Conservation (phyloP, 1,139 yeast species). For the Sugiyamaella novakii region DNA sequence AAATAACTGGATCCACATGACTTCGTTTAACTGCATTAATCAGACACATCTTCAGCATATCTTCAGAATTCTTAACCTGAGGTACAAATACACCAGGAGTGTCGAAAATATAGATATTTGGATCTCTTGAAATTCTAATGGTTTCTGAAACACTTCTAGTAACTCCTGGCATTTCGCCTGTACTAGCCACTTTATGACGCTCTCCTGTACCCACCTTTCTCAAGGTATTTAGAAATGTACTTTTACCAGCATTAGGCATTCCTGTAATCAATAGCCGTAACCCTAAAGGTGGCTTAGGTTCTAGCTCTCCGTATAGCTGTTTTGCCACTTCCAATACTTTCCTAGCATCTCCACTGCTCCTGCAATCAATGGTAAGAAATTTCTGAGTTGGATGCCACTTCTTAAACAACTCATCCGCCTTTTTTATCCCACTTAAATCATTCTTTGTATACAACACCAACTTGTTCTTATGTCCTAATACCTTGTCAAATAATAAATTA, state of each 20-base stretch:
- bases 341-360: slow-evolving; percentile 54
- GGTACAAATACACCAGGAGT: slow-evolving; percentile 95
- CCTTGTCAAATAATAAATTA: slow-evolving; percentile 75
- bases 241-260: slow-evolving; percentile 98
- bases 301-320: slow-evolving; percentile 29
- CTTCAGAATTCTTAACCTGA: slow-evolving; percentile 61
- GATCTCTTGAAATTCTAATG: slow-evolving; percentile 62
- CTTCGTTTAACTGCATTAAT: slow-evolving; percentile 77
- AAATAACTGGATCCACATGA: slow-evolving; percentile 77
- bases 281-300: slow-evolving; percentile 80
- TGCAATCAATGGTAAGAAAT: slow-evolving; percentile 63
- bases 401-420: slow-evolving; percentile 40
- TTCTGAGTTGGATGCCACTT: slow-evolving; percentile 61
- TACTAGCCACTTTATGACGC: slow-evolving; percentile 68
- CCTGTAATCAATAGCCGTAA: slow-evolving; percentile 77
- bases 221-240: slow-evolving; percentile 79
- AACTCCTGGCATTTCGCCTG: slow-evolving; percentile 91
- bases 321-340: slow-evolving; percentile 54
- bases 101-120: slow-evolving; percentile 75
- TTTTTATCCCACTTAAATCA: slow-evolving; percentile 46
- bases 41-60: slow-evolving; percentile 75
- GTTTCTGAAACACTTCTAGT: slow-evolving; percentile 79
- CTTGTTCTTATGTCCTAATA: slow-evolving; percentile 60
- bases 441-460: slow-evolving; percentile 69
- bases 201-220: slow-evolving; percentile 56